These are phyloP conservation scores for Neobulgaria alba DNA, from an alignment of 2,329 filamentous ascomycete species.

Conservation along the genomic window DNA sequence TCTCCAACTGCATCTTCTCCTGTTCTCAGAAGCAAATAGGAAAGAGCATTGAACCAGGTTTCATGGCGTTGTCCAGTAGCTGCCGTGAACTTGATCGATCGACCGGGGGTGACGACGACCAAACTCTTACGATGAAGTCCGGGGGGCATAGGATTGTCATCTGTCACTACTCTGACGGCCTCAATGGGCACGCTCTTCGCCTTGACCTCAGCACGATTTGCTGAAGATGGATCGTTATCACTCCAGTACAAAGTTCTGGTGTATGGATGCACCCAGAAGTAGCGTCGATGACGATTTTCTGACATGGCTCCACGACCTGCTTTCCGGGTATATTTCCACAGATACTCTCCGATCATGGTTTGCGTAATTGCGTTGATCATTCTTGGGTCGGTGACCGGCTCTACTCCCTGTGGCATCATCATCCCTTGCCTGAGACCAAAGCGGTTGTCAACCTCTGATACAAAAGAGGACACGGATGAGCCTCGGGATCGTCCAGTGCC, in stretches of 20 bases:
- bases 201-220: constrained; percentile 65
- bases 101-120: constrained; percentile 79
- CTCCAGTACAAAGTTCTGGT: constrained; percentile 97
- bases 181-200: constrained; percentile 92
- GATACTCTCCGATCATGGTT: constrained; percentile 97
- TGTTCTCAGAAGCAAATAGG: constrained; percentile 79
- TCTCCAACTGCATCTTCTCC: constrained; percentile 50
- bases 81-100: constrained; percentile 88
- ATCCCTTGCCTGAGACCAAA: constrained; percentile 68
- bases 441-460: constrained; percentile 81
- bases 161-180: constrained; percentile 77
- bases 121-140: constrained; percentile 92
- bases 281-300: constrained; percentile 80
- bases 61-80: constrained; percentile 90
- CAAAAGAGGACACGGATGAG: constrained; percentile 91
- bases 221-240: constrained; percentile 73
- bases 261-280: constrained; percentile 99
- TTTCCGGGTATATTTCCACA: constrained; percentile 99
- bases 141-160: constrained; percentile 92
- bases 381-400: constrained; percentile 74
- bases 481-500: constrained; percentile 53
- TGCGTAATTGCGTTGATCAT: constrained; percentile 99
- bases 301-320: constrained; percentile 84
- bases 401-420: constrained; percentile 48
- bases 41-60: constrained; percentile 96